Evolutionary conservation across 768 basidiomycete species (phyloP).

Genomic region (Boletus reticuloceps): DNA sequence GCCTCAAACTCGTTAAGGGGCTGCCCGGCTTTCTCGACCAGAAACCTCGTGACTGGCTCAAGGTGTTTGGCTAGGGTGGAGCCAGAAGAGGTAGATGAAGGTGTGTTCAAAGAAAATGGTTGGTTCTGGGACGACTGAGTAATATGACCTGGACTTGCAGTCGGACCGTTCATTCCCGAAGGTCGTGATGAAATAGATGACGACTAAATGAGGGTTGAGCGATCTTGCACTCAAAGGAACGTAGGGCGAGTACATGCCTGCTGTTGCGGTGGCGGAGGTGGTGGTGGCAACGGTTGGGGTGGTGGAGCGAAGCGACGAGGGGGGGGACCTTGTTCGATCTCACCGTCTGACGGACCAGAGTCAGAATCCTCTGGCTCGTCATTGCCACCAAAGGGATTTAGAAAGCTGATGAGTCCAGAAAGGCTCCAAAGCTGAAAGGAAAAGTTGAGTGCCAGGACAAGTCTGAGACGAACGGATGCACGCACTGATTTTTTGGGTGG

Average conservation of each 20-base stretch:
- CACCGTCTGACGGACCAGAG: constrained; percentile 21
- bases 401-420: constrained; percentile 44
- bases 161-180: constrained; percentile 14
- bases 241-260: constrained; percentile 26
- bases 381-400: constrained; percentile 45
- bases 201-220: constrained; percentile 25
- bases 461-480: background rate
- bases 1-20: constrained; percentile 52
- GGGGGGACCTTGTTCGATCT: constrained; percentile 28
- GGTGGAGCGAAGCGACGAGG: constrained; percentile 23
- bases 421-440: constrained; percentile 47
- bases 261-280: constrained; percentile 20
- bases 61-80: constrained; percentile 42
- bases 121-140: constrained; percentile 12
- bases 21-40: constrained; percentile 45
- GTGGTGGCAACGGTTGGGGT: constrained; percentile 18
- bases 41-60: constrained; percentile 46
- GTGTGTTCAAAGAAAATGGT: constrained; percentile 18
- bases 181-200: constrained; percentile 17
- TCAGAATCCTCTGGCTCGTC: constrained; percentile 23
- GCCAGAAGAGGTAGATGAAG: constrained; percentile 13
- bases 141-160: constrained; percentile 9
- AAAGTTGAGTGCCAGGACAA: constrained; percentile 11
- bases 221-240: constrained; percentile 16
- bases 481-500: constrained; percentile 50